Conservation (phyloP, 2,329 filamentous ascomycete genomes). For the Exophiala oligosperma region DNA sequence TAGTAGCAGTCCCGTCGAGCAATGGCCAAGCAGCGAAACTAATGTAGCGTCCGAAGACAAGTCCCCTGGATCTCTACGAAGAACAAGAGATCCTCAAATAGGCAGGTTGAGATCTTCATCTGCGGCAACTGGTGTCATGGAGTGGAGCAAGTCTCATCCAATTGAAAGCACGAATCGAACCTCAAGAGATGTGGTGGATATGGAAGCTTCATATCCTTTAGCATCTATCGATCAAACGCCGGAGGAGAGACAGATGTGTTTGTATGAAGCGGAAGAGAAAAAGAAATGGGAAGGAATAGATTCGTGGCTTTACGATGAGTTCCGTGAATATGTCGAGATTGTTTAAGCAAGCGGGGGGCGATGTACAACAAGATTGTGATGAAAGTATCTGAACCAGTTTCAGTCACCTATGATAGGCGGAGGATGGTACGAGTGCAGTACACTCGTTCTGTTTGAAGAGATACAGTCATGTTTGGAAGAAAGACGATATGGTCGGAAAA, state of each 20-base stretch:
- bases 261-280: slow-evolving; percentile 25
- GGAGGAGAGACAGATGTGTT: slow-evolving; percentile 12
- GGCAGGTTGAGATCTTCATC: background rate
- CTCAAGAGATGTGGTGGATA: background rate
- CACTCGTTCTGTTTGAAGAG: too few species aligned
- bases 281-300: slow-evolving; percentile 40
- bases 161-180: background rate
- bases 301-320: slow-evolving; percentile 40
- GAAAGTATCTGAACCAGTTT: too few species aligned
- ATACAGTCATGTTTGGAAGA: too few species aligned
- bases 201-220: background rate
- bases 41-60: too few species aligned
- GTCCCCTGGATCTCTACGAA: too few species aligned
- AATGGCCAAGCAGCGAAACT: background rate
- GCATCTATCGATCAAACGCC: slow-evolving; percentile 6
- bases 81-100: background rate
- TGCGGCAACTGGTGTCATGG: too few species aligned
- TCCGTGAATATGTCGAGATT: slow-evolving; percentile 42
- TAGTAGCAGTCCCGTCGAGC: slow-evolving; percentile 8
- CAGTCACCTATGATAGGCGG: too few species aligned
- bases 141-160: too few species aligned
- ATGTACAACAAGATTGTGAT: background rate
- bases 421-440: too few species aligned
- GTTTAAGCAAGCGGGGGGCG: slow-evolving; percentile 25
- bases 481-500: too few species aligned